Evolutionary conservation across 164 flowering plant species (phyloP).

Genomic region (Cinnamomum chago): DNA sequence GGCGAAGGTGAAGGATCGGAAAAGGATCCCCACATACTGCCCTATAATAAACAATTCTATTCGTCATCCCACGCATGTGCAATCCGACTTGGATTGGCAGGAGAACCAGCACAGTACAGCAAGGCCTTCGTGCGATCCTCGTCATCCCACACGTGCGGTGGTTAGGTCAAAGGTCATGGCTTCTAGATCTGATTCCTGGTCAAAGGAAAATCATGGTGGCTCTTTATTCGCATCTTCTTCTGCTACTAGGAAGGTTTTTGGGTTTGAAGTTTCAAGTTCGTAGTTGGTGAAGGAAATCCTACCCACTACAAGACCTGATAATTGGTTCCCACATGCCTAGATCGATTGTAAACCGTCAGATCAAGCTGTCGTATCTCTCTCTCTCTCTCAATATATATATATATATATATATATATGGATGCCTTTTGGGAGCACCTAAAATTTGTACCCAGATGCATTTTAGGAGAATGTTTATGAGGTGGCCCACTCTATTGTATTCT

Average conservation of each 20-base stretch:
- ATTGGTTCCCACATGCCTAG: not conserved
- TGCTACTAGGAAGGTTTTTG: not conserved
- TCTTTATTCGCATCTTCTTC: not conserved
- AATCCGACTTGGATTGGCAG: constrained; percentile 23
- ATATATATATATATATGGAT: too few relatives aligned
- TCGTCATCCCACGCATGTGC: constrained; percentile 20
- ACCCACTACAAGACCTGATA: not conserved
- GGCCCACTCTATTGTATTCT: too few relatives aligned
- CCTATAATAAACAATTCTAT: not conserved
- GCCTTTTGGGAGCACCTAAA: not conserved
- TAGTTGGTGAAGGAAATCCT: not conserved
- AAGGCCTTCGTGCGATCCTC: constrained; percentile 31
- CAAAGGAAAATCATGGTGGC: constrained; percentile 21
- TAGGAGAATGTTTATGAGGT: too few relatives aligned
- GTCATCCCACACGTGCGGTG: constrained; percentile 28
- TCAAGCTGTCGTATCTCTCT: not conserved
- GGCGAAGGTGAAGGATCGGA: too few relatives aligned
- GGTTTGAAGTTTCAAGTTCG: not conserved
- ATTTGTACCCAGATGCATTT: too few relatives aligned
- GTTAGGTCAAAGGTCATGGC: constrained; percentile 9
- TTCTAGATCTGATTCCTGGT: constrained; percentile 31
- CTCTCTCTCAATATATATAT: too few relatives aligned
- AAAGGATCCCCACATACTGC: too few relatives aligned
- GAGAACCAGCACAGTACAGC: constrained; percentile 23
- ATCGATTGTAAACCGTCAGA: not conserved